Evolutionary conservation across 176 grass and related monocot species (phyloP).

Genomic region (Phoenix roebelenii): DNA sequence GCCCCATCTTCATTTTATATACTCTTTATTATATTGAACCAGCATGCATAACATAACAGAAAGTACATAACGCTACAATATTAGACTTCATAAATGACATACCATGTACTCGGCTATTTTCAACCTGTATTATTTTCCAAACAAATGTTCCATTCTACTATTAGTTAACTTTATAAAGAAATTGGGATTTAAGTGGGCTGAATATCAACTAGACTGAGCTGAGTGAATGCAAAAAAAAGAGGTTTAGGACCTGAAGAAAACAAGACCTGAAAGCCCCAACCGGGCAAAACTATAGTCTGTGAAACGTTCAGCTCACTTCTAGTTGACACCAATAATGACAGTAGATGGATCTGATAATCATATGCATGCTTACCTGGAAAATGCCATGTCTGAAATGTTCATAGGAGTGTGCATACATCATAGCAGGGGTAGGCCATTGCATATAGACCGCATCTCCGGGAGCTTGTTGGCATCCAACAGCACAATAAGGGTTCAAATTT

Average conservation of each 20-base stretch:
- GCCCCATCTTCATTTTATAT: no score
- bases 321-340: background rate
- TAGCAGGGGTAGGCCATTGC: conserved; percentile 58
- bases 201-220: no score
- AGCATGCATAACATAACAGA: no score
- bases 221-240: no score
- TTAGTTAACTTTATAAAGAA: no score
- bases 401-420: conserved; percentile 88
- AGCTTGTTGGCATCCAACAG: conserved; percentile 26
- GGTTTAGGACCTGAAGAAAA: background rate
- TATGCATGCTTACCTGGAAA: conserved; percentile 48
- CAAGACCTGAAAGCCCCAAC: background rate
- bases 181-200: no score
- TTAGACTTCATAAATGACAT: no score
- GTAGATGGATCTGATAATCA: background rate
- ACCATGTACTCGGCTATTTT: no score
- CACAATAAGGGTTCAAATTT: conserved; percentile 29
- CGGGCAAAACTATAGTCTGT: background rate
- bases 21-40: no score
- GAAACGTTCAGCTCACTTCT: background rate
- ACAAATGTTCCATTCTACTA: no score
- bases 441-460: conserved; percentile 49
- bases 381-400: conserved; percentile 51
- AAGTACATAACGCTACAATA: no score
- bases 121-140: no score